phyloP scores from a whole-genome alignment of 257 asterid species.

The Solanum pimpinellifolium region DNA sequence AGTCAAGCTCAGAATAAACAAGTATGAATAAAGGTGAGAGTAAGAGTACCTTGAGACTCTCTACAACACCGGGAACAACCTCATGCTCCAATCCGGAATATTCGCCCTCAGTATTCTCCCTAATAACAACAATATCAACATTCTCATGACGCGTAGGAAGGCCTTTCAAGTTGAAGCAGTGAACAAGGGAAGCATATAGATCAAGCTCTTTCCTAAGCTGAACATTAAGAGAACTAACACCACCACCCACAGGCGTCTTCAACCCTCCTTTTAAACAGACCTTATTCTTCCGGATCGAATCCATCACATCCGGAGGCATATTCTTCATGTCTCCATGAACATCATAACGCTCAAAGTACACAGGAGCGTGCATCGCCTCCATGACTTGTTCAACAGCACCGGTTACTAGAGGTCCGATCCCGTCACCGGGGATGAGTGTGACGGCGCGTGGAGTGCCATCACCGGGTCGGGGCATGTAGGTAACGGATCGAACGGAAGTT shows the following conservation, averaged over 20 bases:
- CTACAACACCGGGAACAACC: constrained; percentile 99
- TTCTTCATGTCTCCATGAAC: constrained; percentile 80
- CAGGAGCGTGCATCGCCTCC: constrained; percentile 98
- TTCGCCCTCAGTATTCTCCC: constrained; percentile 98
- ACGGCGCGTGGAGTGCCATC: constrained; percentile 39
- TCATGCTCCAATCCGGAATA: constrained; percentile 96
- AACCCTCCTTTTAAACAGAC: constrained; percentile 90
- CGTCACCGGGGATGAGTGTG: constrained; percentile 89
- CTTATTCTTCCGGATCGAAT: constrained; percentile 74
- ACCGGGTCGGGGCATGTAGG: constrained; percentile 97
- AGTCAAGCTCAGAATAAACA: neutral
- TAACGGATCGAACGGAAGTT: constrained; percentile 51
- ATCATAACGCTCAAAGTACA: constrained; percentile 71
- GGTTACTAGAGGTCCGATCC: constrained; percentile 89
- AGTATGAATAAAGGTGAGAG: neutral
- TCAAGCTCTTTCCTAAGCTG: constrained; percentile 83
- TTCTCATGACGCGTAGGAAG: constrained; percentile 74
- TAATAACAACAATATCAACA: constrained; percentile 82
- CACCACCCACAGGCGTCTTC: constrained; percentile 92
- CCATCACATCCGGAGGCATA: constrained; percentile 61
- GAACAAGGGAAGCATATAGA: constrained; percentile 88
- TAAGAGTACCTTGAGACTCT: constrained; percentile 56
- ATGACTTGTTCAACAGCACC: constrained; percentile 95
- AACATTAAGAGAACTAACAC: constrained; percentile 84
- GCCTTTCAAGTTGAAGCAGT: constrained; percentile 77